Evolutionary conservation across 2,329 filamentous ascomycete genomes (phyloP).

Genomic region (Ophiostoma piceae): DNA sequence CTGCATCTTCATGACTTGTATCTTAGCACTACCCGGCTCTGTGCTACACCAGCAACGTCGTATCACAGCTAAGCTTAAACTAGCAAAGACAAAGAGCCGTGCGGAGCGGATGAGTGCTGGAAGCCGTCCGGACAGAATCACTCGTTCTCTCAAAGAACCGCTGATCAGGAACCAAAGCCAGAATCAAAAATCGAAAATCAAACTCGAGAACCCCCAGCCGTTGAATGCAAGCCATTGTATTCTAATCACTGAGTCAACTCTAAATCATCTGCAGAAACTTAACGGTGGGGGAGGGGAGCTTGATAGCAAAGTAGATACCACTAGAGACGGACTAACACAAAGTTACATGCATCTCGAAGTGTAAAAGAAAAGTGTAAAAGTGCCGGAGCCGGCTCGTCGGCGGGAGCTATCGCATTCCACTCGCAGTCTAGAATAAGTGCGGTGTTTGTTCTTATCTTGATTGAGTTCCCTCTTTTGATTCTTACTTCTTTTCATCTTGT

Average conservation of each 20-base stretch:
- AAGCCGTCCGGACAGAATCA: not conserved
- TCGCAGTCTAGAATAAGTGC: not conserved
- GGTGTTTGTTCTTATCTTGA: not conserved
- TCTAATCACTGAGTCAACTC: too few relatives aligned
- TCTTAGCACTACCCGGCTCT: not conserved
- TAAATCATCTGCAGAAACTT: not conserved
- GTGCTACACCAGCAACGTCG: not conserved
- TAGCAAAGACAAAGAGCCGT: not conserved
- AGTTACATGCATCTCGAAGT: not conserved
- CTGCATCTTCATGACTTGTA: not conserved
- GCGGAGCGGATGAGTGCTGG: not conserved
- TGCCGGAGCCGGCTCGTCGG: slow-evolving; percentile 6
- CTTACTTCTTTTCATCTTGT: not conserved
- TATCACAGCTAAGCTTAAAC: not conserved
- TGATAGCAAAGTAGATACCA: not conserved
- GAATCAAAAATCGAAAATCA: too few relatives aligned
- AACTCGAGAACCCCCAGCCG: too few relatives aligned
- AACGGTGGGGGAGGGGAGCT: not conserved
- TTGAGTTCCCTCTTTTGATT: not conserved
- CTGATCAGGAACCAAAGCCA: too few relatives aligned
- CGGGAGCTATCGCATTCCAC: not conserved
- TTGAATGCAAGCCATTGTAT: too few relatives aligned
- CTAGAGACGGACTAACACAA: not conserved
- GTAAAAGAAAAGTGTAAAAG: not conserved
- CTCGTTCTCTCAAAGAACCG: too few relatives aligned